phyloP scores from a whole-genome alignment of 441 rosid genomes.

The Lepidium campestre region DNA sequence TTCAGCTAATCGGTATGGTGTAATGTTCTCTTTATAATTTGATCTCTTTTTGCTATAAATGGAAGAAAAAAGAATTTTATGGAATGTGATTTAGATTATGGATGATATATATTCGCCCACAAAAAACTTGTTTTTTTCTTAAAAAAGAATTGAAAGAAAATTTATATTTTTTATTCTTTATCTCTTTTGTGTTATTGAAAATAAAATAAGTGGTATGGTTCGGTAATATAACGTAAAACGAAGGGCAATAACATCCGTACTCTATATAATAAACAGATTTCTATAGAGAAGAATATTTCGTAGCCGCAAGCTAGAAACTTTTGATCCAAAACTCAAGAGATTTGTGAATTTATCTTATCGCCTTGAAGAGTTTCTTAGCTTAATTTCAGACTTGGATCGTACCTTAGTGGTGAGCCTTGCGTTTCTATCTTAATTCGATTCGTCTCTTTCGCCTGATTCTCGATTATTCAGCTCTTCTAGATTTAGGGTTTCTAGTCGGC shows the following conservation, averaged over 20 bases:
- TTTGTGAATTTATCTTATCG: not conserved
- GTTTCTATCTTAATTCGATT: not conserved
- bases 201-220: not conserved
- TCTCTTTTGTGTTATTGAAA: too few relatives aligned
- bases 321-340: not conserved
- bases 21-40: too few relatives aligned
- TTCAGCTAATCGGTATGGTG: too few relatives aligned
- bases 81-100: too few relatives aligned
- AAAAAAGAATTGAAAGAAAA: too few relatives aligned
- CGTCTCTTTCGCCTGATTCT: not conserved
- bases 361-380: not conserved
- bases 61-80: too few relatives aligned
- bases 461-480: not conserved
- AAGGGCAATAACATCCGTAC: not conserved
- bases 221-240: slow-evolving; percentile 6
- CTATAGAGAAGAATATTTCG: not conserved
- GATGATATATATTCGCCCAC: too few relatives aligned
- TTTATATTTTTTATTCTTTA: too few relatives aligned
- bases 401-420: slow-evolving; percentile 10
- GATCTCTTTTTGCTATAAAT: too few relatives aligned
- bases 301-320: slow-evolving; percentile 19
- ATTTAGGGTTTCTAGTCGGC: slow-evolving; percentile 4
- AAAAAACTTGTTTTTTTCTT: too few relatives aligned
- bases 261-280: not conserved
- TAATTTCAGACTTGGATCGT: not conserved